These are phyloP conservation scores for Fusarium multiceps DNA, from an alignment of 2,329 filamentous ascomycete genomes.

Conservation along the genomic window DNA sequence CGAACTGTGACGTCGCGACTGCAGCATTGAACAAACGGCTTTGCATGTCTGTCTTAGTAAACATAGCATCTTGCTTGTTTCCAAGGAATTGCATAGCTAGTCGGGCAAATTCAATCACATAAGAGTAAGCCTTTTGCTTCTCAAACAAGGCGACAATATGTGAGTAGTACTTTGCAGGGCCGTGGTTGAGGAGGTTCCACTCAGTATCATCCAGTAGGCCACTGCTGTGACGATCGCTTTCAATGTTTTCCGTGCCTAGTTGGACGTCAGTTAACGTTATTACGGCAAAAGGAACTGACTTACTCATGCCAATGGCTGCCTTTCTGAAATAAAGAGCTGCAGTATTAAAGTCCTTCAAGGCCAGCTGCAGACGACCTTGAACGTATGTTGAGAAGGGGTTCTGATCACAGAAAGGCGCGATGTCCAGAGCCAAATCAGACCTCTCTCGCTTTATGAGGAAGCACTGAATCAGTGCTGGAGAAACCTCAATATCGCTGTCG, in stretches of 20 bases:
- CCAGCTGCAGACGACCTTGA: slow-evolving; percentile 81
- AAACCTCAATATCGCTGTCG: slow-evolving; percentile 74
- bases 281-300: slow-evolving; percentile 51
- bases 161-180: slow-evolving; percentile 84
- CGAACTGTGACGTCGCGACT: slow-evolving; percentile 81
- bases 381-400: slow-evolving; percentile 80
- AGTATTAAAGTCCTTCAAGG: slow-evolving; percentile 76
- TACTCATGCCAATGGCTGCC: slow-evolving; percentile 85
- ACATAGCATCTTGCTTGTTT: slow-evolving; percentile 46
- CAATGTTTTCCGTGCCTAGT: slow-evolving; percentile 59
- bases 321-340: slow-evolving; percentile 84
- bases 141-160: slow-evolving; percentile 89
- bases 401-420: slow-evolving; percentile 66
- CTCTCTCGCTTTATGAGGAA: slow-evolving; percentile 69
- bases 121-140: slow-evolving; percentile 78
- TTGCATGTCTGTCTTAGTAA: slow-evolving; percentile 76
- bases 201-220: slow-evolving; percentile 82
- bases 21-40: slow-evolving; percentile 86
- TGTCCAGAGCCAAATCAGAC: slow-evolving; percentile 68
- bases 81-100: slow-evolving; percentile 74
- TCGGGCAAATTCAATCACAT: slow-evolving; percentile 85
- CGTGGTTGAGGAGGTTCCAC: slow-evolving; percentile 74
- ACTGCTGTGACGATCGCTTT: slow-evolving; percentile 65
- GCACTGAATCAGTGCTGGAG: slow-evolving; percentile 70
- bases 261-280: slow-evolving; percentile 43